Base-by-base conservation (phyloP, 371 early-diverging fungal species). In the Actinomortierella wolfii region DNA sequence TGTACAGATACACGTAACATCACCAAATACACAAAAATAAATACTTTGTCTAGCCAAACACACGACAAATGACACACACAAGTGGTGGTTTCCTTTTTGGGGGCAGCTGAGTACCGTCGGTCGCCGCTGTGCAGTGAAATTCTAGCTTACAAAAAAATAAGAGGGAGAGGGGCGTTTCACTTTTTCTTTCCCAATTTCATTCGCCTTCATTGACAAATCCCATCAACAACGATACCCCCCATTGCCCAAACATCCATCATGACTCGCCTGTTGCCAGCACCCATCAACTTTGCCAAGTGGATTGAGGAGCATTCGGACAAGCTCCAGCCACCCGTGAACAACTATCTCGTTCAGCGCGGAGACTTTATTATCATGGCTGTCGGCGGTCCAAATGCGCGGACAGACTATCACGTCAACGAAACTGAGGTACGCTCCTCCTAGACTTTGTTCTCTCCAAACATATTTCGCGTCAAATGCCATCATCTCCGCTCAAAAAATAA, bases 381-480 rank as follows among this genome's bases (percentile, higher is more conserved):
- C 1, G 94, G 94, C 13, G 92, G 92, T 1, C 94, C 94, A 17
- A 92, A 92, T 63, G 80, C 85, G 29, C 82, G 94, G 21, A 94
- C 95, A 15, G 98, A 98, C 79, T 98, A 94, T 79, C 98, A 98
- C 62, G 77, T 96, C 54, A 96, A 98, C 80, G 86, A 89, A 53
- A 98, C 98, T 7, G 97, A 96, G 86, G 94, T 92, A 78, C 39
- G 1, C 53, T 9, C 29, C 14, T 18, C 26, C 2, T 15, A 51
- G 2, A 49, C 26, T 29, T 18, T 21, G 1, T 29, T 15, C 58
- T 34, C 44, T 51, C n/a, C 7, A 41, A 8, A 41, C 42, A 17
- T 17, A 11, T 41, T 41, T 11, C 42, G n/a, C n/a, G n/a, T n/a
- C n/a, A n/a, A n/a, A n/a, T n/a, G n/a, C n/a, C n/a, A n/a, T n/a